Evolutionary conservation across 2,329 filamentous ascomycete species (phyloP), one percentile per base, ranked within the genome.

Genomic region (Aspergillus aculeatus): DNA sequence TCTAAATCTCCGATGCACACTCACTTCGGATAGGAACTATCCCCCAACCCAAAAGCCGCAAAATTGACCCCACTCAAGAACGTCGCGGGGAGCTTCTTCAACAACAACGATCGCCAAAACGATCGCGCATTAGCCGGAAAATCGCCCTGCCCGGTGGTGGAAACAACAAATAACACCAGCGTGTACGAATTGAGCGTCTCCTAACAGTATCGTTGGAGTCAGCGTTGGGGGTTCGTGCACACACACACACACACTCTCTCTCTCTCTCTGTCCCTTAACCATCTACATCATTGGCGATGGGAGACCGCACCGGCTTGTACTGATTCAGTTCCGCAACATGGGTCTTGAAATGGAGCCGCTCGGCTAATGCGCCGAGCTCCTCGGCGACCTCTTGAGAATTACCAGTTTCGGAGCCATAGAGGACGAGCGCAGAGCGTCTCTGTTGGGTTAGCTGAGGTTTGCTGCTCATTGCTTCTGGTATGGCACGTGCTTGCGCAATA

Each of bases 391-490:
- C 94, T 76, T 96, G 91, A 57, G 92, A 89, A 71, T 95, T 97
- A 58, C 95, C 95, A 23, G 93, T 98, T 80, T 99, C 95, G 44
- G 94, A 96, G 57, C 92, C 95, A 77, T 96, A 99, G 35, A 96
- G 83, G 59, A 99, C 83, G 66, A 96, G 84, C 54, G 84, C 86
- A 47, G 79, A 83, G 66, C 83, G 64, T 47, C 52, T 68, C 49
- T 54, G 56, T 41, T 26, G 48, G 56, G 57, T 47, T 21, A 58
- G 53, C 49, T 57, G 63, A 12, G 32, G 4, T 16, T 16, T 16
- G 26, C 58, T 62, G 56, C 62, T 64, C 32, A 58, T 66, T 73
- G 74, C 75, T 7, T 10, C 56, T 71, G 66, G 14, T 24, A 19
- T 55, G 55, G 55, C 48, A 24, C 5, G 49, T 50, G 14, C 38